Conservation (phyloP, 768 basidiomycete species). For the Termitomyces sp. region DNA sequence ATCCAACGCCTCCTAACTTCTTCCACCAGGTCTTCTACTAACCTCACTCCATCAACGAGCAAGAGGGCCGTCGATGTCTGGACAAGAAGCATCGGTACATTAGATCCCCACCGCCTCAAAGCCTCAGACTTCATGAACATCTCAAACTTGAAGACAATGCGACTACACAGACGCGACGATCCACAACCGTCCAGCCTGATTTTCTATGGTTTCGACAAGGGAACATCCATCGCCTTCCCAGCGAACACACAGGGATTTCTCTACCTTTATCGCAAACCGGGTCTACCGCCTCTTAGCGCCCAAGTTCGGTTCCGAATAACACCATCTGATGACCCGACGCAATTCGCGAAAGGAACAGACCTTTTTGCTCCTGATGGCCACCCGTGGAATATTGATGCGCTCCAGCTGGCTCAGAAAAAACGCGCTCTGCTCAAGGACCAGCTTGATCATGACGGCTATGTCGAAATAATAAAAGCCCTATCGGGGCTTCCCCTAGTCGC, state of each 20-base stretch:
- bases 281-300: not conserved
- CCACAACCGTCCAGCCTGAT: not conserved
- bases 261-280: not conserved
- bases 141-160: not conserved
- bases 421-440: not conserved
- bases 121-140: not conserved
- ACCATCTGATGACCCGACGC: not conserved
- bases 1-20: no score
- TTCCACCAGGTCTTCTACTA: no score
- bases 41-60: not conserved
- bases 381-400: not conserved
- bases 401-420: not conserved
- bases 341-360: not conserved
- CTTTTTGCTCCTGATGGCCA: not conserved
- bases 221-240: not conserved
- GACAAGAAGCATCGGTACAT: not conserved
- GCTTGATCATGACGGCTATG: not conserved
- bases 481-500: not conserved
- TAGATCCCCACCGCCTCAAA: not conserved
- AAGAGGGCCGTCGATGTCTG: not conserved
- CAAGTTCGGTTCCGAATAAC: not conserved
- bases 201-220: rapidly evolving
- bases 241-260: not conserved
- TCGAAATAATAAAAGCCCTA: not conserved
- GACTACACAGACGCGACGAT: not conserved